These are phyloP conservation scores for Dioscorea zingiberensis DNA, from an alignment of 106 monocot species.

Conservation along the genomic window DNA sequence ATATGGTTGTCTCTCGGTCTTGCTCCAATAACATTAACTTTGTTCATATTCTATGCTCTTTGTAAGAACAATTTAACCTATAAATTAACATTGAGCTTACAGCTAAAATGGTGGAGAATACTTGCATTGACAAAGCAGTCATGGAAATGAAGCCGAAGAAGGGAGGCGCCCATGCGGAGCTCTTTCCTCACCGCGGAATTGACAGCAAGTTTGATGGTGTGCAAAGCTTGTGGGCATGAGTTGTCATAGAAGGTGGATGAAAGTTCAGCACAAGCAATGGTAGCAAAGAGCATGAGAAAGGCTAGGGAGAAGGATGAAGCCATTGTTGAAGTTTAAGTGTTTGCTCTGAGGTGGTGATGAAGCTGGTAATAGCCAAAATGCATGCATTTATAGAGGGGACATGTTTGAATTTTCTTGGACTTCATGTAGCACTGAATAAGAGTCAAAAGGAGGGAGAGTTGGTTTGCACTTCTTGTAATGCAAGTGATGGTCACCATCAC, in stretches of 20 bases:
- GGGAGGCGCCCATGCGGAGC: slow-evolving; percentile 22
- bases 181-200: slow-evolving; percentile 33
- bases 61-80: too few relatives aligned
- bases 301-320: neutral
- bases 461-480: neutral
- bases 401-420: neutral
- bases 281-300: slow-evolving; percentile 16
- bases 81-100: too few relatives aligned
- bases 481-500: slow-evolving; percentile 10
- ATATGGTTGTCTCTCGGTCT: too few relatives aligned
- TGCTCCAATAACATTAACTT: too few relatives aligned
- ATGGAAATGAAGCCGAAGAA: slow-evolving; percentile 45
- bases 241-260: slow-evolving; percentile 31
- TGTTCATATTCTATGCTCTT: too few relatives aligned
- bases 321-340: slow-evolving; percentile 3
- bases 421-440: neutral
- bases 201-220: slow-evolving; percentile 20
- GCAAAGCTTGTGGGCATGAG: slow-evolving; percentile 29
- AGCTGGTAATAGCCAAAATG: neutral
- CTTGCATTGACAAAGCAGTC: slow-evolving; percentile 47
- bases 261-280: slow-evolving; percentile 31
- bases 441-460: neutral
- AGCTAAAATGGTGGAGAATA: too few relatives aligned
- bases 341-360: neutral
- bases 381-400: neutral